Evolutionary conservation across 1,284 basidiomycete species (phyloP).

Genomic region (Pascua sp.): DNA sequence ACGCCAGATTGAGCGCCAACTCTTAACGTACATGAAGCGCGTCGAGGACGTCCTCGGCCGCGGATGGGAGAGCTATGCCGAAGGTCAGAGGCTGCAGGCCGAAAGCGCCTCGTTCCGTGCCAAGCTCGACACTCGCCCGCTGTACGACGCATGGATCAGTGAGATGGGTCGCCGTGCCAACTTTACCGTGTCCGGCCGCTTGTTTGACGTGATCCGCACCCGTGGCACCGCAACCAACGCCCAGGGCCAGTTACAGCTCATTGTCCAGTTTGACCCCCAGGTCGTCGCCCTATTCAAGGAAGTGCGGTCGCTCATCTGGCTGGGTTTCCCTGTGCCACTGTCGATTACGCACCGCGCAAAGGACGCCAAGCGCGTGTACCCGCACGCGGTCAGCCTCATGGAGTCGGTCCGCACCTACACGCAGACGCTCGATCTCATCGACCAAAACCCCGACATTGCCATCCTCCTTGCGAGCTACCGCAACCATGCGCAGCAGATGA

Average conservation of each 20-base stretch:
- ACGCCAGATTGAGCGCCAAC: conserved; percentile 92
- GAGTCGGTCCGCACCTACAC: conserved; percentile 95
- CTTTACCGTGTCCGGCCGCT: conserved; percentile 85
- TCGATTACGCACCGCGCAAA: conserved; percentile 94
- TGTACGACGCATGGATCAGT: conserved; percentile 93
- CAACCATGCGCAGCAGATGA: conserved; percentile 86
- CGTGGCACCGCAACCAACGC: conserved; percentile 56
- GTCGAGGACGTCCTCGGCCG: conserved; percentile 98
- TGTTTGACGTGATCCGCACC: conserved; percentile 89
- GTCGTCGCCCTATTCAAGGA: conserved; percentile 98
- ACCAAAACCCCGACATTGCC: conserved; percentile 83
- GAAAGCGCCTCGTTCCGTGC: conserved; percentile 89
- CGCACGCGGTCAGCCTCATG: conserved; percentile 96
- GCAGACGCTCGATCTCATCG: conserved; percentile 85
- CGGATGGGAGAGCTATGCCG: conserved; percentile 98
- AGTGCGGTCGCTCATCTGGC: conserved; percentile 90
- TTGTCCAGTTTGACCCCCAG: conserved; percentile 96
- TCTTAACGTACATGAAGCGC: conserved; percentile 97
- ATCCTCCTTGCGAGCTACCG: conserved; percentile 90
- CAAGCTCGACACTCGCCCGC: conserved; percentile 89
- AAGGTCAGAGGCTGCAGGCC: conserved; percentile 92
- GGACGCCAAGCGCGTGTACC: conserved; percentile 96
- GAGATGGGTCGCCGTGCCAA: conserved; percentile 79
- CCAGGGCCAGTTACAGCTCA: conserved; percentile 73
- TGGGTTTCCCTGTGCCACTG: conserved; percentile 92